Percentiles rank a stretch among this genome's conserved stretches.
Evolutionary conservation across 805 yeast genomes (phyloP).

Genomic region (Metschnikowia dekortorum): DNA sequence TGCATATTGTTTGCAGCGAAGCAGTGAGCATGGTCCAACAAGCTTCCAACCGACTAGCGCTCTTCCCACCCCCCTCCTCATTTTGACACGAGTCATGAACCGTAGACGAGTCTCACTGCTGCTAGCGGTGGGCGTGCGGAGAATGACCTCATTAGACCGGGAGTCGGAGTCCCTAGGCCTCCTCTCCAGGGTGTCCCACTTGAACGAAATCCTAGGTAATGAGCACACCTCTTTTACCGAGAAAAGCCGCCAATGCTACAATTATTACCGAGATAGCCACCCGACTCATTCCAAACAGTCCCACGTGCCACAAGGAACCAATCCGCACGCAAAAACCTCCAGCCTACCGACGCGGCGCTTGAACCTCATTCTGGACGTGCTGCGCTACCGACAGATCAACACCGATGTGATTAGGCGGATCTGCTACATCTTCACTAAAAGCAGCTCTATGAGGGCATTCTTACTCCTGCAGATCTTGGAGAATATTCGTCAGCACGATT

Average conservation of each 20-base stretch:
- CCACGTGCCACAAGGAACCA: no score
- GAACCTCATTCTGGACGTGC: neutral
- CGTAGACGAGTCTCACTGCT: neutral
- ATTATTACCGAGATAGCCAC: neutral
- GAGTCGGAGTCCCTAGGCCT: neutral
- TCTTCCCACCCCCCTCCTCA: neutral
- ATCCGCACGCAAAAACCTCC: no score
- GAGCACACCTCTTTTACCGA: neutral
- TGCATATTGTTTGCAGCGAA: neutral
- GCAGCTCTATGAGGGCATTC: slow-evolving; percentile 3
- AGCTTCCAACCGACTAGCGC: neutral
- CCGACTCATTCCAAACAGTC: neutral
- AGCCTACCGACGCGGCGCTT: neutral
- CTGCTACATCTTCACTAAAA: neutral
- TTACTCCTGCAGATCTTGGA: slow-evolving; percentile 1
- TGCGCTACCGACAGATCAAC: neutral
- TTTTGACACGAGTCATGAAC: neutral
- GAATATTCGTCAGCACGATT: neutral
- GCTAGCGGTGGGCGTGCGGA: neutral
- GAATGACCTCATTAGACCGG: neutral
- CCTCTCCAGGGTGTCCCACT: neutral
- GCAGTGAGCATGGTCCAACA: neutral
- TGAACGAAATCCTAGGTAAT: slow-evolving; percentile 2
- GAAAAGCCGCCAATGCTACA: slow-evolving; percentile 1
- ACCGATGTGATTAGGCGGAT: neutral